These are phyloP conservation scores for Coemansia sp. DNA, from an alignment of 192 early-diverging fungal genomes.

Conservation along the genomic window DNA sequence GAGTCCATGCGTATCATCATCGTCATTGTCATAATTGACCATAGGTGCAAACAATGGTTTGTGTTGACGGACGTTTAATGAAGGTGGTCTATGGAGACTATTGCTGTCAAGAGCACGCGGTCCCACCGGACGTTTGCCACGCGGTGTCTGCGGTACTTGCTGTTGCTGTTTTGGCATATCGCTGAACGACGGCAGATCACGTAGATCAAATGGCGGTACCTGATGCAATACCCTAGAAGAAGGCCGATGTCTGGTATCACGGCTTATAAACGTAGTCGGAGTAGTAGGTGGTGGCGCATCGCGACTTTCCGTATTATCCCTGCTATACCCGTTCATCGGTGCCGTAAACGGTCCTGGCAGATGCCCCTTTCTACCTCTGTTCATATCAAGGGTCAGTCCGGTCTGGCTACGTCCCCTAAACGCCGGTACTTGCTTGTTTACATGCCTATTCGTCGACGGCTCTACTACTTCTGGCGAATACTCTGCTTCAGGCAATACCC, in stretches of 20 bases:
- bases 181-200: not conserved
- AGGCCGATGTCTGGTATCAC: constrained; percentile 37
- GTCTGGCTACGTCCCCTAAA: constrained; percentile 16
- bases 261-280: constrained; percentile 39
- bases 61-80: not conserved
- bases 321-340: not conserved
- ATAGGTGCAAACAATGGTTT: no score
- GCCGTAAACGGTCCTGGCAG: not conserved
- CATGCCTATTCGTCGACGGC: not conserved
- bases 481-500: constrained; percentile 26
- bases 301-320: not conserved
- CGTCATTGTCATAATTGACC: not conserved
- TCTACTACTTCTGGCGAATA: constrained; percentile 7
- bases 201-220: constrained; percentile 28
- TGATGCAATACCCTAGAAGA: constrained; percentile 27
- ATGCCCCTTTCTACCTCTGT: not conserved
- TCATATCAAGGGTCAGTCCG: not conserved
- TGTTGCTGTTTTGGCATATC: not conserved
- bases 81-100: not conserved
- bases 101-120: not conserved
- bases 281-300: constrained; percentile 39
- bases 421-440: not conserved
- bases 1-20: constrained; percentile 30
- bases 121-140: not conserved
- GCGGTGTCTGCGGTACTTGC: not conserved